These are phyloP conservation scores for Aspergillus floridensis DNA, from an alignment of 2,329 filamentous ascomycete genomes.

Conservation along the genomic window DNA sequence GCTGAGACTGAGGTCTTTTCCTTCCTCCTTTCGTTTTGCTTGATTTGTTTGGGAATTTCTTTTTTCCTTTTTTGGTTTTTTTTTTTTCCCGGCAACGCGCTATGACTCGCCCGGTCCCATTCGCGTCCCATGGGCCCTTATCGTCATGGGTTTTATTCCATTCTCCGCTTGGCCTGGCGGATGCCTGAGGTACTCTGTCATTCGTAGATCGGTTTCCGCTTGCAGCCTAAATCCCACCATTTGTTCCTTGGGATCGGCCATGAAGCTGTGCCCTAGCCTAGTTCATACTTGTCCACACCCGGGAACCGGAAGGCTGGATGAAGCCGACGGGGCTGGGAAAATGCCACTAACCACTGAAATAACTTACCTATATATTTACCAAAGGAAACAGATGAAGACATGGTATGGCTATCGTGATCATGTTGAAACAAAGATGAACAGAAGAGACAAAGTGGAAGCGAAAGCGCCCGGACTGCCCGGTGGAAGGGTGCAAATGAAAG, in stretches of 20 bases:
- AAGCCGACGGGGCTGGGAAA: slow-evolving; percentile 4
- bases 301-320: background rate
- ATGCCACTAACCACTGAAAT: background rate
- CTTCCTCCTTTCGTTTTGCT: background rate
- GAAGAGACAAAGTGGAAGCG: slow-evolving; percentile 1
- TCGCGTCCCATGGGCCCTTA: slow-evolving; percentile 22
- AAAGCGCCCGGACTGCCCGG: background rate
- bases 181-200: slow-evolving; percentile 8
- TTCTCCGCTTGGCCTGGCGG: slow-evolving; percentile 17
- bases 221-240: slow-evolving; percentile 17
- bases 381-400: background rate
- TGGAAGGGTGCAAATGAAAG: slow-evolving; percentile 1
- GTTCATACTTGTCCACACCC: background rate
- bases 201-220: slow-evolving; percentile 25
- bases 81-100: slow-evolving; percentile 16
- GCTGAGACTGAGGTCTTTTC: slow-evolving; percentile 13
- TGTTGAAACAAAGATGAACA: slow-evolving; percentile 4
- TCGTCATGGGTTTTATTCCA: slow-evolving; percentile 18
- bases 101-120: slow-evolving; percentile 32
- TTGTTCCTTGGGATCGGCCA: slow-evolving; percentile 17
- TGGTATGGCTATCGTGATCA: background rate
- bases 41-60: background rate
- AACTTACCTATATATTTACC: background rate
- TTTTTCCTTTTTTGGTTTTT: background rate
- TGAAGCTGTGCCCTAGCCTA: slow-evolving; percentile 3